Evolutionary conservation across 1,139 yeast genomes (phyloP).

Genomic region (Yamadazyma aaseri): DNA sequence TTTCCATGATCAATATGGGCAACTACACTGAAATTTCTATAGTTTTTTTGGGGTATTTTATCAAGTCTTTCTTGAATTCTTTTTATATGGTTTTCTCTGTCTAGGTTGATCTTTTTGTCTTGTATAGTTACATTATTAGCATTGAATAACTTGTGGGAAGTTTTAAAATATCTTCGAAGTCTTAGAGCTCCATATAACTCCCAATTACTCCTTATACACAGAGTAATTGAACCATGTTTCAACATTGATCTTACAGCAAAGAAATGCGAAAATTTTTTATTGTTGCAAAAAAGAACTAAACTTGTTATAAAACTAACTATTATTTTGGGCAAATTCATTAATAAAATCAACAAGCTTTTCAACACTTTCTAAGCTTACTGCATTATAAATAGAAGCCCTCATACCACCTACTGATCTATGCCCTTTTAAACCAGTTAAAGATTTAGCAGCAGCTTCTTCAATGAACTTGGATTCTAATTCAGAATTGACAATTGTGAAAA

Average conservation of each 20-base stretch:
- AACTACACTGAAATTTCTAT: constrained; percentile 88
- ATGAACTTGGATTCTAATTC: constrained; percentile 69
- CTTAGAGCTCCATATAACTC: neutral
- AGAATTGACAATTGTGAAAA: constrained; percentile 67
- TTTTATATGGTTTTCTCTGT: constrained; percentile 33
- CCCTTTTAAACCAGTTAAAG: constrained; percentile 81
- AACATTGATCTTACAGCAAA: neutral
- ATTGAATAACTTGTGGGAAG: neutral
- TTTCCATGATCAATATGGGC: constrained; percentile 99
- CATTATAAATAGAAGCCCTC: constrained; percentile 90
- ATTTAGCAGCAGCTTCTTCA: constrained; percentile 48
- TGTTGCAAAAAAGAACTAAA: too few species aligned
- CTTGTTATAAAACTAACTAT: neutral
- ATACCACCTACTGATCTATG: constrained; percentile 97
- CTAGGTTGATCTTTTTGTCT: constrained; percentile 21
- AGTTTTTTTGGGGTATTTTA: constrained; percentile 75
- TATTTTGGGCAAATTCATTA: constrained; percentile 56
- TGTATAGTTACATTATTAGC: constrained; percentile 3
- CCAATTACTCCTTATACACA: neutral
- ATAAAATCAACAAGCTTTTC: constrained; percentile 59
- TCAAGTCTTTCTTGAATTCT: constrained; percentile 54
- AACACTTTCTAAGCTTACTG: constrained; percentile 68
- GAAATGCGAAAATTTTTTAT: neutral
- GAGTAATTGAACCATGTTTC: neutral
- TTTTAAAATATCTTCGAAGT: constrained; percentile 1